phyloP scores from a whole-genome alignment of 2,329 filamentous ascomycete genomes.

The Trichophyton mentagrophytes region DNA sequence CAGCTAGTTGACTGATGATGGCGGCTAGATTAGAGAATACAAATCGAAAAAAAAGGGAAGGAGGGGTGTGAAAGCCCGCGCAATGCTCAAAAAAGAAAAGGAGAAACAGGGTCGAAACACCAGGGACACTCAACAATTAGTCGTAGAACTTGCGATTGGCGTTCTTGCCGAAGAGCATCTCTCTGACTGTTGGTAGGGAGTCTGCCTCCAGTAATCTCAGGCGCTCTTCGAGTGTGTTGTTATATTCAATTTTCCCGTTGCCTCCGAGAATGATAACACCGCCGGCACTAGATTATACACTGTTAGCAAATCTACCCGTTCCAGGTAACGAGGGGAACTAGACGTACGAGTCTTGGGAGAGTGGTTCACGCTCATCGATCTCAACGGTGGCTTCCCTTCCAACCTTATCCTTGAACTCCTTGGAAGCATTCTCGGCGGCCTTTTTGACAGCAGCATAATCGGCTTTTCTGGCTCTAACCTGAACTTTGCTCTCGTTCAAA shows the following conservation, averaged over 20 bases:
- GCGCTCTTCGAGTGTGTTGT: slow-evolving; percentile 94
- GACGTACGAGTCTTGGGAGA: slow-evolving; percentile 74
- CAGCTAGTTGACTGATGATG: neutral
- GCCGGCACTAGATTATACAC: slow-evolving; percentile 50
- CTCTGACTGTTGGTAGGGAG: slow-evolving; percentile 70
- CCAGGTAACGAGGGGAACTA: neutral
- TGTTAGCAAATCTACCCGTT: neutral
- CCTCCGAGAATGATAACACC: slow-evolving; percentile 70
- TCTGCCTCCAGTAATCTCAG: slow-evolving; percentile 72
- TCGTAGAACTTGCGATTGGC: slow-evolving; percentile 91
- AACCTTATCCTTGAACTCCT: slow-evolving; percentile 71
- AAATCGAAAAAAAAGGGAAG: neutral
- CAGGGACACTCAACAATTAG: slow-evolving; percentile 35
- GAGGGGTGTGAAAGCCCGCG: neutral
- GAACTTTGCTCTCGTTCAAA: slow-evolving; percentile 65
- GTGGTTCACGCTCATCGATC: slow-evolving; percentile 64
- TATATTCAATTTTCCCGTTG: slow-evolving; percentile 88
- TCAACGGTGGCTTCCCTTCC: slow-evolving; percentile 56
- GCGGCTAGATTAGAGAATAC: neutral
- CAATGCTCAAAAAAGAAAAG: neutral
- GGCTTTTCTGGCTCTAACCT: slow-evolving; percentile 62
- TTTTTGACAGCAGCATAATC: slow-evolving; percentile 65
- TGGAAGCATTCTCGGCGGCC: slow-evolving; percentile 61
- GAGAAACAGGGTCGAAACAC: neutral
- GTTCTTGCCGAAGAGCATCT: slow-evolving; percentile 86